Base-by-base conservation (phyloP, 2,329 filamentous ascomycete genomes). In the Ophiognomonia clavigignenti-juglandacearum region DNA sequence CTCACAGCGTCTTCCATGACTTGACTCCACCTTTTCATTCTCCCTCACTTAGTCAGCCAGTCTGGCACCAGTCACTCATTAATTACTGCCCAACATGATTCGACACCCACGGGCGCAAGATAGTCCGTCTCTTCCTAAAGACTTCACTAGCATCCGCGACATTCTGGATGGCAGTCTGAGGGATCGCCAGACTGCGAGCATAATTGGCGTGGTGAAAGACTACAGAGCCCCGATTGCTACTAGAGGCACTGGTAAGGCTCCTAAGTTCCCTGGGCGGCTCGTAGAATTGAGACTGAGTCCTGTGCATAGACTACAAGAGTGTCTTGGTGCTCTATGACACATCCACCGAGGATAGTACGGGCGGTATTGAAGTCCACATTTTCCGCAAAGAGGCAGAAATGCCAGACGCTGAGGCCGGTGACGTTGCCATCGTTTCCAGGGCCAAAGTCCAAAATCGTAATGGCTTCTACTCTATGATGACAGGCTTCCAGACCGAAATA, bases 161-260 rank as follows among this genome's bases (percentile, higher is more conserved):
- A 59, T 80, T 18, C 56, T 81, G 51, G 64, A 74, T 42, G 63
- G 63, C 18, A 59, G 62, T 20, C 46, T 63, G 38, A 39, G 54
- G 8, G 14, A 55, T 22, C 53, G 59, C 23, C 55, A 35, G 2
- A 48, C 68, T 6, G 69, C 83, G 53, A 84, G 71, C 64, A 66
- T 93, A 34, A 75, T 89, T 42, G 90, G 88, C 1, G 64, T 92
- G 4, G 77, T 92, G 4, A 78, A 80, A 43, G 86, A 92, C 56
- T 74, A 73, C 40, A 73, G 79, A 47, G 64, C 72, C 1, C 77
- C 80, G 1, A 70, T 69, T 1, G 47, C 61, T 10, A 81, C 81
- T 1, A 67, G 52, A 45, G 74, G 77, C 19, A 57, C 61, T 20
- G 83, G 86, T 74, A 64, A 54, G 63, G 31, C 18, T 20, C 9